Evolutionary conservation across 257 asterid species (phyloP), one percentile per base, ranked within the genome.

Genomic region (Nicotiana tabacum): DNA sequence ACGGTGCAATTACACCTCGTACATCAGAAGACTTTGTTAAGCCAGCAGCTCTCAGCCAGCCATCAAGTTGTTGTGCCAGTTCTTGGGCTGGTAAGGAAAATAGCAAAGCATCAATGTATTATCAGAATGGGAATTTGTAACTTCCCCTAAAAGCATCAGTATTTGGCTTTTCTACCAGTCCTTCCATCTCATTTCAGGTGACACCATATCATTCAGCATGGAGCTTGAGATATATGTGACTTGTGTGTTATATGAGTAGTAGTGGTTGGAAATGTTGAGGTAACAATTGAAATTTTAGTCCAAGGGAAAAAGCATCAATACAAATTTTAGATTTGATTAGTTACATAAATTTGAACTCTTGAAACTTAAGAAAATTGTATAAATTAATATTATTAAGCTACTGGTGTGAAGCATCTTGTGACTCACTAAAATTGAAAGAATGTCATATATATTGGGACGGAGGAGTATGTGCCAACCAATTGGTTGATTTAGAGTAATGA

Each of bases 1-100:
- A 96, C 98, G 99, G 99, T 43, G 99, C 99, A 92, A 96, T 94
- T 72, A 96, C 98, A 81, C 98, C 99, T 87, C 98, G 92, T 80
- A 94, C 92, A 83, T 94, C 93, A 0, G 96, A 88, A 56, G 95
- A 92, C 85, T 90, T 90, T 32, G 89, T 84, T 83, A 96, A 78
- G 21, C 97, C 98, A 30, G 94, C 82, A 46, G 84, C 90, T 29
- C 87, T 88, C 62, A 96, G 91, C 99, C 99, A 96, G 16, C 91
- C 97, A 60, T 94, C 99, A 29, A 96, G 97, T 87, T 96, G 98
- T 86, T 91, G 92, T 15, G 81, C 91, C 72, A 96, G 86, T 81
- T 88, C 88, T 67, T 80, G 87, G 37, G 98, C 99, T 96, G 86
- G 32, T 83, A 80, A 85, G 83, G 35, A 82, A 86, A 21, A 77